phyloP scores from a whole-genome alignment of 768 basidiomycete genomes.

The Sutorius australiensis region DNA sequence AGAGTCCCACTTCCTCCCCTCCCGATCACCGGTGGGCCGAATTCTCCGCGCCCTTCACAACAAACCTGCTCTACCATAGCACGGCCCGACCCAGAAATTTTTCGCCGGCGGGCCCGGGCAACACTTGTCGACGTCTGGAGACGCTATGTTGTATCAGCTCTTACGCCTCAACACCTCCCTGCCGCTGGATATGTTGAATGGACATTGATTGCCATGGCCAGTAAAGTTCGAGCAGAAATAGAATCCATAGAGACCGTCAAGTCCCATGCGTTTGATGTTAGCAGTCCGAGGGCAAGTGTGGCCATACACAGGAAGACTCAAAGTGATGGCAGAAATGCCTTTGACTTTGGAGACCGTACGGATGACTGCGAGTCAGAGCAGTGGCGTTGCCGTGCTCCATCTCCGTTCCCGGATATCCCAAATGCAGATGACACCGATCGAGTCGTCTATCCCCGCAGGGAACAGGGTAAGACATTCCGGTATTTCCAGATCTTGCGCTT shows the following conservation, averaged over 20 bases:
- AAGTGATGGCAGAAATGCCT: conserved; percentile 41
- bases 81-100: conserved; percentile 33
- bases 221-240: conserved; percentile 16
- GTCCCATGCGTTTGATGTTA: neutral
- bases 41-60: conserved; percentile 24
- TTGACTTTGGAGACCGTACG: conserved; percentile 31
- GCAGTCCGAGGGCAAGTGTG: neutral
- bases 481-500: conserved; percentile 2
- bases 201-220: conserved; percentile 29
- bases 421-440: conserved; percentile 21
- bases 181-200: conserved; percentile 33
- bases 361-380: conserved; percentile 19
- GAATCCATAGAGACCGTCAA: conserved; percentile 7
- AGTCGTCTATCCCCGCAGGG: conserved; percentile 28
- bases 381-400: conserved; percentile 26
- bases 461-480: conserved; percentile 15
- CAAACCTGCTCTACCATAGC: conserved; percentile 5
- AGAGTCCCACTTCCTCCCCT: conserved; percentile 29
- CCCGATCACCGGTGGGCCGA: conserved; percentile 26
- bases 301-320: conserved; percentile 48
- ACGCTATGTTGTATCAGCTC: conserved; percentile 53
- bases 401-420: conserved; percentile 13
- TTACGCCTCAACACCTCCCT: conserved; percentile 34
- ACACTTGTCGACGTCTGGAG: conserved; percentile 66
- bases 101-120: conserved; percentile 63